Conservation (phyloP, 352 stramenopile species). For the Phytophthora meadii region DNA sequence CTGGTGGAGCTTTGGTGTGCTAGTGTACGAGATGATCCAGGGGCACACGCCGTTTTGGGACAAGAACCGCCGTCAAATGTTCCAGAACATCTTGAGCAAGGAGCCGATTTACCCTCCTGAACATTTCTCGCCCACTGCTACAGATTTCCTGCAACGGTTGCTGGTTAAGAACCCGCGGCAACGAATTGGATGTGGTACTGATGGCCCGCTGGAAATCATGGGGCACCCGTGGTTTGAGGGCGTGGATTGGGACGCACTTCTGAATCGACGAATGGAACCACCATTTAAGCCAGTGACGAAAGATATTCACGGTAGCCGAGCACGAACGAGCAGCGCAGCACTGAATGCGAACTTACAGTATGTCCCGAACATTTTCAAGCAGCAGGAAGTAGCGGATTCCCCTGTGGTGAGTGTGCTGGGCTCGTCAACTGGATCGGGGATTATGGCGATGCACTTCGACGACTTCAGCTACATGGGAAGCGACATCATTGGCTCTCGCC, state of each 20-base stretch:
- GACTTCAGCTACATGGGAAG: conserved; percentile 91
- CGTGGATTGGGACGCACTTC: conserved; percentile 80
- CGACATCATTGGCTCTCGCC: conserved; percentile 85
- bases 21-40: conserved; percentile 91
- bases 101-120: conserved; percentile 64
- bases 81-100: conserved; percentile 85
- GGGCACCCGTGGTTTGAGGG: conserved; percentile 80
- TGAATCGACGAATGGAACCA: conserved; percentile 69
- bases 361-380: conserved; percentile 82
- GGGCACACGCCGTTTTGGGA: conserved; percentile 87
- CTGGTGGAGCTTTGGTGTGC: conserved; percentile 89
- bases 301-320: conserved; percentile 35
- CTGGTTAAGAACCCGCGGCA: conserved; percentile 77
- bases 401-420: conserved; percentile 64
- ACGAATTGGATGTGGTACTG: conserved; percentile 67
- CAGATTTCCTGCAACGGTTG: conserved; percentile 70
- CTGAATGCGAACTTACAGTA: conserved; percentile 76
- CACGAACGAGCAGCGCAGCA: conserved; percentile 56
- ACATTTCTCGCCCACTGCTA: conserved; percentile 72
- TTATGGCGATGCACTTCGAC: conserved; percentile 86
- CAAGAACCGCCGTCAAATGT: conserved; percentile 87
- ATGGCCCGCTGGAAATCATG: conserved; percentile 83
- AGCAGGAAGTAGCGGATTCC: conserved; percentile 86
- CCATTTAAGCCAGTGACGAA: conserved; percentile 73
- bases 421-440: conserved; percentile 52